These are phyloP conservation scores for Elasticomyces elasticus DNA, from an alignment of 495 filamentous ascomycete genomes.

Conservation along the genomic window DNA sequence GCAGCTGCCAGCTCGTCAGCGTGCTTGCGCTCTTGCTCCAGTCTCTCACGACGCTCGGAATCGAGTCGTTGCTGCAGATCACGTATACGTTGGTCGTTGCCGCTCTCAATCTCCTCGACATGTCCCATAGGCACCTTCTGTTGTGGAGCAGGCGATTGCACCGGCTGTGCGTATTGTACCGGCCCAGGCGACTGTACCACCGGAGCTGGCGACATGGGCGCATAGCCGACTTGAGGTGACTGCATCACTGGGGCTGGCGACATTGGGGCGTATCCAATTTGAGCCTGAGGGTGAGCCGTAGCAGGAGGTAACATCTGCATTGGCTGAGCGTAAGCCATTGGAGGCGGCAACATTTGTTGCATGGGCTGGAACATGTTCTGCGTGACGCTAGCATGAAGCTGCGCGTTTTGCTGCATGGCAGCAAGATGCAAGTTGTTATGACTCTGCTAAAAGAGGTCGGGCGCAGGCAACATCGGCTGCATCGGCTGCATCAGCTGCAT, in stretches of 20 bases:
- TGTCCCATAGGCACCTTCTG: neutral
- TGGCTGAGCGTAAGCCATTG: neutral
- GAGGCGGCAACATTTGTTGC: neutral
- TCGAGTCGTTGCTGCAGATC: neutral
- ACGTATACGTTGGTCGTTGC: too few species aligned
- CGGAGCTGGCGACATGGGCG: neutral
- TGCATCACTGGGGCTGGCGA: neutral
- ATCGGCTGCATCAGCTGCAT: neutral
- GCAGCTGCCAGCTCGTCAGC: constrained; percentile 1
- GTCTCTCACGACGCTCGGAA: neutral
- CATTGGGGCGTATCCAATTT: neutral
- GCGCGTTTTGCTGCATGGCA: neutral
- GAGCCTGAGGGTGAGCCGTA: neutral
- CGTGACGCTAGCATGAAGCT: constrained; percentile 1
- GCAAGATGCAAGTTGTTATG: neutral
- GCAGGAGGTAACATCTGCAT: neutral
- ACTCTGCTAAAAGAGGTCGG: neutral
- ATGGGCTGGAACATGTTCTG: neutral
- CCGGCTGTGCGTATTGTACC: neutral
- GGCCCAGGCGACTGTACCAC: neutral
- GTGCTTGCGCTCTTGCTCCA: constrained; percentile 2
- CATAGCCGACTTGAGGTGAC: neutral
- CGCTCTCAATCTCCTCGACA: neutral
- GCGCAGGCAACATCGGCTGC: neutral
- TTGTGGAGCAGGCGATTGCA: neutral